Evolutionary conservation across 2,329 filamentous ascomycete genomes (phyloP).

Genomic region (Penicillium sp.): DNA sequence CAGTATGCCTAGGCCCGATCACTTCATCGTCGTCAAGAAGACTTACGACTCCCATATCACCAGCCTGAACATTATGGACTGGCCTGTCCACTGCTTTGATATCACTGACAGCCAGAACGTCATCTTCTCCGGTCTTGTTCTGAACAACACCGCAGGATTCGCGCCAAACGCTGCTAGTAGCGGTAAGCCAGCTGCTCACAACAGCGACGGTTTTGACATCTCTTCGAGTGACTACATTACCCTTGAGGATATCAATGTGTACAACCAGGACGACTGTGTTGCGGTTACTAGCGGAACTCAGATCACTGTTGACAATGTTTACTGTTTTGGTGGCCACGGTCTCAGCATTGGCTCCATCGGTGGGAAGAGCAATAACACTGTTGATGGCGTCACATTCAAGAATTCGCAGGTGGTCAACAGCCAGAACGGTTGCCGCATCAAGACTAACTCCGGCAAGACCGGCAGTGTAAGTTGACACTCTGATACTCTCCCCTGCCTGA

Average conservation of each 20-base stretch:
- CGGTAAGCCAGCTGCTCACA: constrained; percentile 44
- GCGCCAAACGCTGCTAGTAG: constrained; percentile 36
- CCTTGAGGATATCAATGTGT: constrained; percentile 46
- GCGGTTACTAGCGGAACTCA: constrained; percentile 34
- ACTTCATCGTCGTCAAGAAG: constrained; percentile 31
- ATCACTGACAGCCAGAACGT: constrained; percentile 38
- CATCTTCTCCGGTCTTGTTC: constrained; percentile 39
- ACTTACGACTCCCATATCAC: constrained; percentile 44
- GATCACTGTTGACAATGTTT: constrained; percentile 28
- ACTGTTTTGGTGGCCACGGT: constrained; percentile 45
- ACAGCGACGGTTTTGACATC: constrained; percentile 55
- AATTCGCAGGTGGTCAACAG: constrained; percentile 53
- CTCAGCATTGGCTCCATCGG: constrained; percentile 45
- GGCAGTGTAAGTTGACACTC: constrained; percentile 26
- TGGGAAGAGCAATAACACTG: constrained; percentile 48
- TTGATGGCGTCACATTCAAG: constrained; percentile 54
- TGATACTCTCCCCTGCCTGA: background rate
- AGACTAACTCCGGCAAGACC: constrained; percentile 44
- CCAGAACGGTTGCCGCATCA: constrained; percentile 43
- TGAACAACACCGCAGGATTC: constrained; percentile 45
- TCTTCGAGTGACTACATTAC: constrained; percentile 52
- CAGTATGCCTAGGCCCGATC: constrained; percentile 32
- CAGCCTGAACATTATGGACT: constrained; percentile 45
- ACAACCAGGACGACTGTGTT: constrained; percentile 46
- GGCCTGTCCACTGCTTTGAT: constrained; percentile 45